Evolutionary conservation across 2,329 filamentous ascomycete species (phyloP).

Genomic region (Rhytidhysteron rufulum): DNA sequence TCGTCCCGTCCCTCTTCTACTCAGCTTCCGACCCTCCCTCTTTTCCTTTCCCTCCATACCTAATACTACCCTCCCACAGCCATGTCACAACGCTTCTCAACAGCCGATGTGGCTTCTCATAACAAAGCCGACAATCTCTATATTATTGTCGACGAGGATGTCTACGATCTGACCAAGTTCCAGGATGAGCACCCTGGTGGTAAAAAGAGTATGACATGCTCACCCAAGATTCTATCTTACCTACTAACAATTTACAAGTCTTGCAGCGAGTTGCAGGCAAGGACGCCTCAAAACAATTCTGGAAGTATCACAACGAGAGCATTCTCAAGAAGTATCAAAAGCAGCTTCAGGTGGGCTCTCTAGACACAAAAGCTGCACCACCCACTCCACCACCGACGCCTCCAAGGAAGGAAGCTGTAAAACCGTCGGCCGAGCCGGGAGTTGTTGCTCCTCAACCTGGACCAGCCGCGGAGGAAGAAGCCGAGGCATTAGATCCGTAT

Average conservation of each 20-base stretch:
- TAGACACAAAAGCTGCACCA: constrained; percentile 71
- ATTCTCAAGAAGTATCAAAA: constrained; percentile 61
- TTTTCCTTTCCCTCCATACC: constrained; percentile 7
- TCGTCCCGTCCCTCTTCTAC: constrained; percentile 15
- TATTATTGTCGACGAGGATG: constrained; percentile 90
- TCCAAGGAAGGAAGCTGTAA: constrained; percentile 46
- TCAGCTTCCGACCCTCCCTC: constrained; percentile 4
- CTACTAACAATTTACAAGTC: no score
- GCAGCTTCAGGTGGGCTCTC: constrained; percentile 62
- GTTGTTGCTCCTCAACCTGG: constrained; percentile 39
- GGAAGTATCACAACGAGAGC: constrained; percentile 61
- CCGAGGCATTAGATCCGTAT: constrained; percentile 76
- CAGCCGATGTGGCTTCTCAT: constrained; percentile 83
- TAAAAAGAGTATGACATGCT: constrained; percentile 68
- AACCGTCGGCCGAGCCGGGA: constrained; percentile 59
- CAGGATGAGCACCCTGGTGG: constrained; percentile 59
- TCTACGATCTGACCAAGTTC: constrained; percentile 82
- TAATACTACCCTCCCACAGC: constrained; percentile 3
- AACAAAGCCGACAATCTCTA: constrained; percentile 83
- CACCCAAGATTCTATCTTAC: no score
- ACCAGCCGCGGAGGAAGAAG: constrained; percentile 48
- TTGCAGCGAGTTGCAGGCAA: constrained; percentile 63
- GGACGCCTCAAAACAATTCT: constrained; percentile 66
- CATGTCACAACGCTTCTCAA: constrained; percentile 87
- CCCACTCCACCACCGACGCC: constrained; percentile 50